These are phyloP conservation scores for Pseudogymnoascus sp. DNA, from an alignment of 2,329 filamentous ascomycete genomes.

Conservation along the genomic window DNA sequence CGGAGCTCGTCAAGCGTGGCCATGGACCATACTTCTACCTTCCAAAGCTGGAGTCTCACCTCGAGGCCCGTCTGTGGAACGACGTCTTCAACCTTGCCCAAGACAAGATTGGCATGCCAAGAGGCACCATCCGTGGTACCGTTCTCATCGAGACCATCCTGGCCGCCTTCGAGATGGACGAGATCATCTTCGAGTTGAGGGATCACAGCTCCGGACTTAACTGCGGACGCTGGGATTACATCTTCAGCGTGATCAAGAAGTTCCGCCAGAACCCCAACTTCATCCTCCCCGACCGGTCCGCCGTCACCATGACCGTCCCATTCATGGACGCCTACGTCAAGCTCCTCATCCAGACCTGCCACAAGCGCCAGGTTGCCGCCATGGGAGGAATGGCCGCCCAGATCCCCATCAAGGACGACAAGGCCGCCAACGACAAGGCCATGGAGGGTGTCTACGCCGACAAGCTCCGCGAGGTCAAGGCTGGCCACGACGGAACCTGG, in stretches of 20 bases:
- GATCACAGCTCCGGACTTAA: slow-evolving; percentile 95
- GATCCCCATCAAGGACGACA: slow-evolving; percentile 96
- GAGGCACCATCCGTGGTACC: slow-evolving; percentile 89
- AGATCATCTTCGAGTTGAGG: slow-evolving; percentile 98
- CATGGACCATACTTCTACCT: slow-evolving; percentile 95
- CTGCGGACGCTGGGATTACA: slow-evolving; percentile 99
- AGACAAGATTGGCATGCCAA: slow-evolving; percentile 81
- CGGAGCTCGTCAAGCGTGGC: slow-evolving; percentile 76
- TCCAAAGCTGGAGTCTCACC: slow-evolving; percentile 95
- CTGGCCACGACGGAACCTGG: slow-evolving; percentile 94
- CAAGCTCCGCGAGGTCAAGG: slow-evolving; percentile 91
- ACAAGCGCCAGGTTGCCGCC: slow-evolving; percentile 91
- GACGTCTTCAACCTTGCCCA: slow-evolving; percentile 94
- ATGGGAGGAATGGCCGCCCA: slow-evolving; percentile 99
- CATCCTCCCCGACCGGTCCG: slow-evolving; percentile 81
- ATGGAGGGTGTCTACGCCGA: slow-evolving; percentile 91
- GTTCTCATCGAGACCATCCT: slow-evolving; percentile 97
- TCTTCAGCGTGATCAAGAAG: slow-evolving; percentile 99
- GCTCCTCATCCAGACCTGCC: slow-evolving; percentile 96
- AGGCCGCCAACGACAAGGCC: slow-evolving; percentile 81
- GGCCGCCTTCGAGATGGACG: slow-evolving; percentile 98
- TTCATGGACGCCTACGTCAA: slow-evolving; percentile 99
- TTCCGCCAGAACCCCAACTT: slow-evolving; percentile 94
- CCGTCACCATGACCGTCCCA: slow-evolving; percentile 94
- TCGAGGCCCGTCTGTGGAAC: slow-evolving; percentile 96